phyloP scores from a whole-genome alignment of 139 green algal genomes.

The Pseudopediastrum boryanum region DNA sequence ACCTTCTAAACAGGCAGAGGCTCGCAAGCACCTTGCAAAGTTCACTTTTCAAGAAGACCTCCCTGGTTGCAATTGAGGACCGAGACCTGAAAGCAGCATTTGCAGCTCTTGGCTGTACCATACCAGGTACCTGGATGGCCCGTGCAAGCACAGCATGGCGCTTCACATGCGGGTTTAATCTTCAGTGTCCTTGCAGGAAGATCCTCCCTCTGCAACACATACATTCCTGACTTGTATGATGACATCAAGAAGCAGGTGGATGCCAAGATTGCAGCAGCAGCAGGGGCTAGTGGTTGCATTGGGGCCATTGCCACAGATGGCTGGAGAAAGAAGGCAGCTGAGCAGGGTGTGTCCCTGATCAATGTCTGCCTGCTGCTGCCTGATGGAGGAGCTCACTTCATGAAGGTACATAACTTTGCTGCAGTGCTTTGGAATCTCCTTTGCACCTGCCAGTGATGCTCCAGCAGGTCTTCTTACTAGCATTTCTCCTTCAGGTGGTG shows the following conservation, averaged over 20 bases:
- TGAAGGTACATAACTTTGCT: too few species aligned
- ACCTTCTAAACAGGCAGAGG: too few species aligned
- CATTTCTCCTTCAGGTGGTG: constrained; percentile 1
- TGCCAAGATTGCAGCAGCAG: background rate
- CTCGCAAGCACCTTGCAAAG: too few species aligned
- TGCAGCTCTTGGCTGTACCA: background rate
- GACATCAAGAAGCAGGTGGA: background rate
- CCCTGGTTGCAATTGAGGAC: too few species aligned
- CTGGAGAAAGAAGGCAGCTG: constrained; percentile 30
- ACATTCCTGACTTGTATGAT: background rate
- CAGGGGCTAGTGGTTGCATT: too few species aligned
- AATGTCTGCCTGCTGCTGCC: constrained; percentile 15
- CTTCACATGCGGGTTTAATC: too few species aligned
- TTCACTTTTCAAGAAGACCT: too few species aligned
- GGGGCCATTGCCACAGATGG: constrained; percentile 18
- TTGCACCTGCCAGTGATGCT: too few species aligned
- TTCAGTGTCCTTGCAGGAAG: background rate
- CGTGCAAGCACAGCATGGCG: background rate
- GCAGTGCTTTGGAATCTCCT: too few species aligned
- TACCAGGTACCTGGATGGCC: background rate
- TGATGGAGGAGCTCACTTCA: too few species aligned
- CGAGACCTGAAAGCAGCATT: too few species aligned
- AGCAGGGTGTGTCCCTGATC: constrained; percentile 1
- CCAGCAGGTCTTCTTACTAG: too few species aligned
- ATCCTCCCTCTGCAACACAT: background rate